These are phyloP conservation scores for Termitomyces sp. DNA, from an alignment of 768 basidiomycete genomes.

Conservation along the genomic window DNA sequence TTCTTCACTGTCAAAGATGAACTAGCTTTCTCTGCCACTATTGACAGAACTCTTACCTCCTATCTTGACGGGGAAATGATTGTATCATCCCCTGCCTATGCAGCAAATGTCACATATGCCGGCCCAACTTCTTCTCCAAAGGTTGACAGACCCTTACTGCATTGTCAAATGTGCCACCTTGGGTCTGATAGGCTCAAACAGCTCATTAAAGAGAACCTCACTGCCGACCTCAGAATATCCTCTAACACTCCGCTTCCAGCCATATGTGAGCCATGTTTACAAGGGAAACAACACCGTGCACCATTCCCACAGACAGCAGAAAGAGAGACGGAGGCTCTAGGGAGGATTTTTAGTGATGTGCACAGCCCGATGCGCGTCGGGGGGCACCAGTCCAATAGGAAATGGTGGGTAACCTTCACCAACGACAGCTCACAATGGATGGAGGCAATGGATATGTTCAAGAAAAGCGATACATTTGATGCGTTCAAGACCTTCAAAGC, in stretches of 20 bases:
- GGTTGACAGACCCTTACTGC: too few species aligned
- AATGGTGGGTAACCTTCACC: not conserved
- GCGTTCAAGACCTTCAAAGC: not conserved
- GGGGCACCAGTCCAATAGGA: not conserved
- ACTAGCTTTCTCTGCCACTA: not conserved
- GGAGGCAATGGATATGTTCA: not conserved
- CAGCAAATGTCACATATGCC: not conserved
- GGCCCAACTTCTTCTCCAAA: not conserved
- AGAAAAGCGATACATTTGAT: not conserved
- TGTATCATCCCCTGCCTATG: too few species aligned
- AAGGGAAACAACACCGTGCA: too few species aligned
- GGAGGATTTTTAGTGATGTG: not conserved
- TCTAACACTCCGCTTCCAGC: too few species aligned
- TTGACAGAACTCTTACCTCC: not conserved
- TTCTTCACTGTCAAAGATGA: not conserved
- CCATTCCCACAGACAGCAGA: too few species aligned
- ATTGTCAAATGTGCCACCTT: too few species aligned
- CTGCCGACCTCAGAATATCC: too few species aligned
- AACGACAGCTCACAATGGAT: not conserved
- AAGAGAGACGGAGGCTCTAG: too few species aligned
- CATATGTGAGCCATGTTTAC: too few species aligned
- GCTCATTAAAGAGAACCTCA: too few species aligned
- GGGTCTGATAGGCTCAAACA: too few species aligned
- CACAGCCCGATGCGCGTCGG: not conserved
- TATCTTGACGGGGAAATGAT: not conserved